Conservation (phyloP, 2,329 filamentous ascomycete species). For the Penicillium oxalicum region DNA sequence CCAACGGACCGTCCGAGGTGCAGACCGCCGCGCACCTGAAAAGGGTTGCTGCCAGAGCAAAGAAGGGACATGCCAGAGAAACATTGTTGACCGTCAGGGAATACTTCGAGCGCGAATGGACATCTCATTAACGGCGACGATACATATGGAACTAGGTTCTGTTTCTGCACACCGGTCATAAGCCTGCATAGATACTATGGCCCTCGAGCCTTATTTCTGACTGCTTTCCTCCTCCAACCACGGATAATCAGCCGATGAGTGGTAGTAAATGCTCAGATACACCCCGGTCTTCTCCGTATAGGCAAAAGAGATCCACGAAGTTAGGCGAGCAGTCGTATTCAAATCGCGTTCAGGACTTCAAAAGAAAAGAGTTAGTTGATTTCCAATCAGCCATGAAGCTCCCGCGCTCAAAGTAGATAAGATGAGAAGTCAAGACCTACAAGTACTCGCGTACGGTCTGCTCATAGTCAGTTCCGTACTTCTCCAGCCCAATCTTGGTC, state of each 20-base stretch:
- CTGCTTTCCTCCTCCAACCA: background rate
- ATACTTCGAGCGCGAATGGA: background rate
- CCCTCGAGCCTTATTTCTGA: no score
- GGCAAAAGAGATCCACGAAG: constrained; percentile 11
- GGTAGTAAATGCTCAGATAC: constrained; percentile 17
- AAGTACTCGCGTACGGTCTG: background rate
- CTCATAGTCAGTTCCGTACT: background rate
- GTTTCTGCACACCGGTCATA: no score
- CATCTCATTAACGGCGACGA: no score
- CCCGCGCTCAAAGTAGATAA: background rate
- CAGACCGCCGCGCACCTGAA: background rate
- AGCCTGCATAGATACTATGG: no score
- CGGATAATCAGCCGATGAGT: constrained; percentile 7
- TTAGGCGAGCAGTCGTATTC: constrained; percentile 1
- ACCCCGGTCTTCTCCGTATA: constrained; percentile 14
- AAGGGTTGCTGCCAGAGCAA: background rate
- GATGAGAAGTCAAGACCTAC: background rate
- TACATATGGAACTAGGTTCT: no score
- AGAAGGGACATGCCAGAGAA: background rate
- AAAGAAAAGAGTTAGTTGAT: background rate
- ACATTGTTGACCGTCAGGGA: background rate
- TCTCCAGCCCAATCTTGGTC: background rate
- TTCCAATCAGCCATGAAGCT: background rate
- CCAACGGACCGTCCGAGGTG: background rate
- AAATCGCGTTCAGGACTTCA: constrained; percentile 5